Evolutionary conservation across 1,284 basidiomycete species (phyloP), one percentile per base, ranked within the genome.

Genomic region (Mrakiaceae sp.): DNA sequence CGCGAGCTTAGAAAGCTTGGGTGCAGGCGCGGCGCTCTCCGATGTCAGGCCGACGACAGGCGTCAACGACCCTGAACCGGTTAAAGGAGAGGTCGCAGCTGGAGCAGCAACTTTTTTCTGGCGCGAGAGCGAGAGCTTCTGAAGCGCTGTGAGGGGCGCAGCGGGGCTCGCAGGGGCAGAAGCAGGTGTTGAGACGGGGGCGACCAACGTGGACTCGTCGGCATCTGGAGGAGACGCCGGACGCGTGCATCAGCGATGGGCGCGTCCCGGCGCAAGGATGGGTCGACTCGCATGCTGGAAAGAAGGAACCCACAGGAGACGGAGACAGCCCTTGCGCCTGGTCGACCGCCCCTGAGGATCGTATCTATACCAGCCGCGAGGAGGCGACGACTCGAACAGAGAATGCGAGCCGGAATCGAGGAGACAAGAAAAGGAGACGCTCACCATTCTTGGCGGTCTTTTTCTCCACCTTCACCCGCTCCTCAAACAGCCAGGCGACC

Each of bases 361-460:
- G 27, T 27, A 27, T 27, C 27, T 27, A 27, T 27, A 27, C 27
- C 27, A 27, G 27, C 27, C 27, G 27, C 27, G 27, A 27, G 27
- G 27, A 27, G 27, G 27, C 27, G 27, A 44, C 53, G 57, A 64
- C 44, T 11, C 47, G n/a, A 46, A 62, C 47, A 49, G 64, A 56
- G 49, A 53, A 27, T 27, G 27, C 27, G 27, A 1, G 27, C 27
- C 27, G 27, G 27, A 27, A 27, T 27, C 43, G 62, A 57, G 59
- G 50, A 60, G 58, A n/a, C 58, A 69, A 57, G 43, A 67, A 70
- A 68, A 58, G 16, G 43, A 16, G 27, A 10, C 62, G 77, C 82
- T 87, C 79, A 95, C 92, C 91, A 89, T 87, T 89, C 70, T 87
- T 85, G 68, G 77, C 81, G 9, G 44, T 50, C 54, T 54, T 65